phyloP scores from a whole-genome alignment of 1,284 basidiomycete species.

The Cryptococcus sp. region DNA sequence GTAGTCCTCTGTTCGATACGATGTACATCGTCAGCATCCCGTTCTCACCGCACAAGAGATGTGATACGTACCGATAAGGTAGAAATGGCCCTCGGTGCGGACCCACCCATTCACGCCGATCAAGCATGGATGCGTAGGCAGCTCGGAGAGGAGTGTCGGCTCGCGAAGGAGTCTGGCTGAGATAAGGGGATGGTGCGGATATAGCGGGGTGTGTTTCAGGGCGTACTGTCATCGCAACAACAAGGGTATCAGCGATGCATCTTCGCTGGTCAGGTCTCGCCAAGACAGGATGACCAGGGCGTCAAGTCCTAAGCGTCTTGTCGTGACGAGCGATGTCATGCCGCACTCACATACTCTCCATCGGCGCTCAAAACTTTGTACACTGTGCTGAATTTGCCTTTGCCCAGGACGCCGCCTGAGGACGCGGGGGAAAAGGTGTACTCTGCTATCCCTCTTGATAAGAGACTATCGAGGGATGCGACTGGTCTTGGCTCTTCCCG shows the following conservation, averaged over 20 bases:
- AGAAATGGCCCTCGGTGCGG: constrained; percentile 60
- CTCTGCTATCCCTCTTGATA: constrained; percentile 52
- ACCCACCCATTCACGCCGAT: constrained; percentile 60
- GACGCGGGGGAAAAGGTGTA: constrained; percentile 48
- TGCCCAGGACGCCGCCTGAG: constrained; percentile 50
- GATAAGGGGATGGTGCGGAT: constrained; percentile 61
- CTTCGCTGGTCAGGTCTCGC: background rate
- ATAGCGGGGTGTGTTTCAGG: constrained; percentile 61
- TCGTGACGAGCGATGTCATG: background rate
- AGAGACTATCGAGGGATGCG: constrained; percentile 44
- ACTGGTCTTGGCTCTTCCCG: constrained; percentile 14
- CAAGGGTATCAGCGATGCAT: background rate
- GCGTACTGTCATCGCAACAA: constrained; percentile 50
- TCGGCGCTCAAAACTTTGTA: constrained; percentile 49
- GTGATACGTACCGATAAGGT: constrained; percentile 56
- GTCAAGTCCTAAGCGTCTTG: too few species aligned
- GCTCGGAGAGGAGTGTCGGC: constrained; percentile 59
- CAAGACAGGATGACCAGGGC: background rate
- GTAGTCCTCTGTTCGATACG: constrained; percentile 33
- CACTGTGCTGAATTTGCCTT: constrained; percentile 57
- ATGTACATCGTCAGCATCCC: background rate
- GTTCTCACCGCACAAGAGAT: background rate
- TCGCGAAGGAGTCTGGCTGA: constrained; percentile 59
- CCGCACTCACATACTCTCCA: constrained; percentile 42
- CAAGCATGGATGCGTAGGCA: constrained; percentile 60